Percentiles rank a stretch among this genome's conserved stretches.
Evolutionary conservation across 768 basidiomycete genomes (phyloP).

Genomic region (Naematelia encephala): DNA sequence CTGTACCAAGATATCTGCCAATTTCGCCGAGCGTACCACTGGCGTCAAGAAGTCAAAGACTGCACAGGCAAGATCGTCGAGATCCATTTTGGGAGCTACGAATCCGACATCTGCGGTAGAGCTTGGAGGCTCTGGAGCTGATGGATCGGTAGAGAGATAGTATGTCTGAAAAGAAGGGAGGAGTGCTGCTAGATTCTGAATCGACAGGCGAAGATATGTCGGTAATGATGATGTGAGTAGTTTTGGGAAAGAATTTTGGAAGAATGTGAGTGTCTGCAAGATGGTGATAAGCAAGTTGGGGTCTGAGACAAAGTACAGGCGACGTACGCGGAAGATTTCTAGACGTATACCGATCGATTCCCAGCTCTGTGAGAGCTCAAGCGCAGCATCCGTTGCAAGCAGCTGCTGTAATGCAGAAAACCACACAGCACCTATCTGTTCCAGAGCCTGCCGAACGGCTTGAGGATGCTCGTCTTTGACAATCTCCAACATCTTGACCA

Average conservation of each 20-base stretch:
- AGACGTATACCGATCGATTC: constrained; percentile 73
- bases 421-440: constrained; percentile 81
- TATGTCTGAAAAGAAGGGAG: constrained; percentile 53
- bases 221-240: constrained; percentile 58
- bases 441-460: constrained; percentile 75
- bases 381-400: constrained; percentile 61
- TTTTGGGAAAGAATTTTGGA: constrained; percentile 77
- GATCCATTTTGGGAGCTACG: constrained; percentile 60
- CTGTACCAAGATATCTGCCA: constrained; percentile 60
- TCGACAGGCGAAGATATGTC: constrained; percentile 43
- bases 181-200: constrained; percentile 59
- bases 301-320: neutral
- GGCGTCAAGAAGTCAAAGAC: constrained; percentile 76
- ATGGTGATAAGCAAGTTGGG: neutral
- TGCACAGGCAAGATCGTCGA: constrained; percentile 71
- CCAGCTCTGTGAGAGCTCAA: constrained; percentile 71
- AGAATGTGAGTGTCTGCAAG: constrained; percentile 27
- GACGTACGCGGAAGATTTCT: constrained; percentile 76
- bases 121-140: constrained; percentile 59
- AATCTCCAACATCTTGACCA: constrained; percentile 84
- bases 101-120: constrained; percentile 31
- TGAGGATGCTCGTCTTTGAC: constrained; percentile 89
- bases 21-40: constrained; percentile 61
- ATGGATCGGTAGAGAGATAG: constrained; percentile 48
- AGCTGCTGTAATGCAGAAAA: constrained; percentile 82